phyloP scores from a whole-genome alignment of 345 rosid species.

The Citrus cavaleriei region DNA sequence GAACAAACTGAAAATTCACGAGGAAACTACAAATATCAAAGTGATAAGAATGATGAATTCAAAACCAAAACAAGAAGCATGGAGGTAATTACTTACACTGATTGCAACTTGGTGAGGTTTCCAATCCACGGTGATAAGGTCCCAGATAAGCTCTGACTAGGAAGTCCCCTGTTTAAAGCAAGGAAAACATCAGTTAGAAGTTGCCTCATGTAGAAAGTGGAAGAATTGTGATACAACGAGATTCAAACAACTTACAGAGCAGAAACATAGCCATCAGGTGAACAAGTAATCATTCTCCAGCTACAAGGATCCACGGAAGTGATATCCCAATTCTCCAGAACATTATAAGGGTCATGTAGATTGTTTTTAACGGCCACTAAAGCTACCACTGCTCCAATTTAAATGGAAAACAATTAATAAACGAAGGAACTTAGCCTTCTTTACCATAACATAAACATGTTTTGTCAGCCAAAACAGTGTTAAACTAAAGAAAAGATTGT shows the following conservation, averaged over 20 bases:
- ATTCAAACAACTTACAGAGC: slow-evolving; percentile 60
- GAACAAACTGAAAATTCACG: not conserved
- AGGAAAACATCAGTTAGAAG: not conserved
- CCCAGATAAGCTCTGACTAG: slow-evolving; percentile 95
- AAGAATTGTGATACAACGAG: not conserved
- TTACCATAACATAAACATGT: not conserved
- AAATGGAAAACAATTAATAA: slow-evolving; percentile 11
- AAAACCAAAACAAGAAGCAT: not conserved
- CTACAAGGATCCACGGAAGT: slow-evolving; percentile 99
- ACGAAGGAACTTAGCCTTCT: not conserved
- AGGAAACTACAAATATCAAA: not conserved
- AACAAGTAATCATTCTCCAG: slow-evolving; percentile 98
- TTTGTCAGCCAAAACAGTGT: slow-evolving; percentile 9
- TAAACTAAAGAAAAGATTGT: not conserved
- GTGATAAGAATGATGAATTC: not conserved
- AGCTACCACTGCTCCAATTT: slow-evolving; percentile 80
- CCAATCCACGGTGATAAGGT: slow-evolving; percentile 81
- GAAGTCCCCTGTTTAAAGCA: slow-evolving; percentile 69
- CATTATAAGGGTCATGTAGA: slow-evolving; percentile 85
- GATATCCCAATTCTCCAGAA: slow-evolving; percentile 92
- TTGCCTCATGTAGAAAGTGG: not conserved
- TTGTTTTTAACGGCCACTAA: slow-evolving; percentile 72
- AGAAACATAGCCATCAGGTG: slow-evolving; percentile 79
- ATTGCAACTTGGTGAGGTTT: slow-evolving; percentile 74
- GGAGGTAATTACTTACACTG: slow-evolving; percentile 60